These are phyloP conservation scores for Rhinocladiella mackenziei DNA, from an alignment of 2,329 filamentous ascomycete genomes.

Conservation along the genomic window DNA sequence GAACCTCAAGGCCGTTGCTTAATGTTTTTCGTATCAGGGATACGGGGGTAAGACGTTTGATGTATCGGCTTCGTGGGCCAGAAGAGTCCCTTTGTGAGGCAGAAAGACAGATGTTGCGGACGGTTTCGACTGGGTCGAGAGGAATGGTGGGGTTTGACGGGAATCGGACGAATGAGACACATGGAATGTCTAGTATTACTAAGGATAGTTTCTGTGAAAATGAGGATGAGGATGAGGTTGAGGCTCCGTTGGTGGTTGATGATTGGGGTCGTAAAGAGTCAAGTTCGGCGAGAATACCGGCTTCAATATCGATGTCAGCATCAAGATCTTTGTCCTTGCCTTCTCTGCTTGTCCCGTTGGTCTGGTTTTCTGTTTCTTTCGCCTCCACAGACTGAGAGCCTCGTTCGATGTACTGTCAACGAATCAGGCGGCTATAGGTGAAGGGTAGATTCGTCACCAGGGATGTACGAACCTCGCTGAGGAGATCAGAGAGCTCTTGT, in stretches of 20 bases:
- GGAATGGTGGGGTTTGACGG: slow-evolving; percentile 41
- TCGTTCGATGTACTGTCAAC: slow-evolving; percentile 19
- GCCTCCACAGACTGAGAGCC: background rate
- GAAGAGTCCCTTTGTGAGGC: slow-evolving; percentile 47
- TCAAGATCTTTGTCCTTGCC: slow-evolving; percentile 54
- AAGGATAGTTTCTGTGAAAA: slow-evolving; percentile 13
- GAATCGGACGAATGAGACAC: slow-evolving; percentile 27
- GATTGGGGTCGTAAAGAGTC: slow-evolving; percentile 51
- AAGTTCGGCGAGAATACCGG: slow-evolving; percentile 57
- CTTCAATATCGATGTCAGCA: slow-evolving; percentile 60
- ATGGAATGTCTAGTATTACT: slow-evolving; percentile 29
- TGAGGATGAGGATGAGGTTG: no score
- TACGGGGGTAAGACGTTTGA: slow-evolving; percentile 59
- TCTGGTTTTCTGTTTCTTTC: background rate
- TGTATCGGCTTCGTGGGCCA: slow-evolving; percentile 54
- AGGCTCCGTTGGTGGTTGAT: slow-evolving; percentile 46
- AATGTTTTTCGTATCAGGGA: slow-evolving; percentile 56
- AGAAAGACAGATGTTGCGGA: slow-evolving; percentile 56
- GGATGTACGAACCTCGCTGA: slow-evolving; percentile 54
- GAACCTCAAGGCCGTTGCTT: slow-evolving; percentile 53
- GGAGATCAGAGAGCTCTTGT: slow-evolving; percentile 54
- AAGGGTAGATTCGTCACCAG: no score
- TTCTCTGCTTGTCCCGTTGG: slow-evolving; percentile 38
- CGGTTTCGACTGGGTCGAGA: slow-evolving; percentile 58
- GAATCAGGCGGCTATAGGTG: no score